Evolutionary conservation across 176 grass and related monocot genomes (phyloP).

Genomic region (Leersia perrieri): DNA sequence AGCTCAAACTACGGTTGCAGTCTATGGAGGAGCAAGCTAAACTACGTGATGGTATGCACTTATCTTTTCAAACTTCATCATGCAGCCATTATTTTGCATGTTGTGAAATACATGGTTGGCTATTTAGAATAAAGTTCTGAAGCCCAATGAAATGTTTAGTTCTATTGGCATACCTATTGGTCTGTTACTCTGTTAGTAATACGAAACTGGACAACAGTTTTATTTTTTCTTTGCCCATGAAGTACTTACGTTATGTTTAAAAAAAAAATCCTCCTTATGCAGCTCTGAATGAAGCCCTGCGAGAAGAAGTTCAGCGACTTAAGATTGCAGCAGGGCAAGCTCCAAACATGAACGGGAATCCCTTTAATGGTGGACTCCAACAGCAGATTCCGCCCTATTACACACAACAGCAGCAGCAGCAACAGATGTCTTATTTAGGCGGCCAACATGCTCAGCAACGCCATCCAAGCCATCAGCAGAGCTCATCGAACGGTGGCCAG

Average conservation of each 20-base stretch:
- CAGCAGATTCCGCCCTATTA: constrained; percentile 62
- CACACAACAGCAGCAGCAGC: constrained; percentile 42
- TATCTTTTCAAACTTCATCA: not conserved
- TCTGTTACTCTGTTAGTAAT: not conserved
- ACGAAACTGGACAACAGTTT: not conserved
- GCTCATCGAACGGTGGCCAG: constrained; percentile 58
- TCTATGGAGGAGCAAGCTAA: constrained; percentile 99
- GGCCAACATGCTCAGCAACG: constrained; percentile 51
- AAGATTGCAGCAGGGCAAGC: constrained; percentile 81
- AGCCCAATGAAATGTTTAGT: not conserved
- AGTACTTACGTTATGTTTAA: not conserved
- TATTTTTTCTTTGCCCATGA: constrained; percentile 7
- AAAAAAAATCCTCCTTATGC: constrained; percentile 20
- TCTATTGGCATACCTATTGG: not conserved
- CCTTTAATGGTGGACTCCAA: constrained; percentile 60
- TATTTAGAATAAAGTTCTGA: not conserved
- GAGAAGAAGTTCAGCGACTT: constrained; percentile 86
- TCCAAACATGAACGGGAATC: constrained; percentile 65
- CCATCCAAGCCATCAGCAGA: constrained; percentile 50
- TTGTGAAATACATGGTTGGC: not conserved
- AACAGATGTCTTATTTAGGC: constrained; percentile 57
- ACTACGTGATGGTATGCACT: constrained; percentile 77
- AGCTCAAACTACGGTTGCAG: constrained; percentile 85
- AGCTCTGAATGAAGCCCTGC: constrained; percentile 74
- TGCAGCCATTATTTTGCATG: not conserved